Evolutionary conservation across 208 protist species (phyloP), one percentile per base, ranked within the genome.

Genomic region (Tritrichomonas foetus): DNA sequence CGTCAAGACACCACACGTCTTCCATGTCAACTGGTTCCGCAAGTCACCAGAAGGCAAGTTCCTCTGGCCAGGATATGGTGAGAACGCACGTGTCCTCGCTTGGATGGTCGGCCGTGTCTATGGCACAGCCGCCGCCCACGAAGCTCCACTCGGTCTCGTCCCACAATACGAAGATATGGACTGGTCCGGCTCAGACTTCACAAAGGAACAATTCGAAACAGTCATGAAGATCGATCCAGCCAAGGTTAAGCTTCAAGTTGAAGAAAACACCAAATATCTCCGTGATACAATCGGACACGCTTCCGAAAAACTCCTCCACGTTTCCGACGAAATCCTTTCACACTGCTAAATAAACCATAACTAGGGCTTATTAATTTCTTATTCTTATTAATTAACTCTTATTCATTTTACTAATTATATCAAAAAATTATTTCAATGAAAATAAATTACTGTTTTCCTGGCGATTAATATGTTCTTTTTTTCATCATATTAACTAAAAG

Each of bases 21-120:
- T n/a, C n/a, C n/a, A n/a, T n/a, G n/a, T 97, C 55, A 97, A 97
- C 93, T 97, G 97, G 97, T 97, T 97, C 94, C 93, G 94, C 47
- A 89, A 95, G 44, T 74, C 95, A 36, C 20, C 66, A 72, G 33
- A 47, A n/a, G 27, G 53, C 47, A 95, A 95, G 94, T 97, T 97
- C 94, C 64, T 97, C 1, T 97, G 97, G 97, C 96, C 96, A 78
- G 97, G 97, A 27, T 97, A 96, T 93, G 96, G 95, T 50, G 96
- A 97, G 8, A 97, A 97, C 75, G 36, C 74, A 20, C 93, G 95
- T n/a, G n/a, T n/a, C n/a, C n/a, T n/a, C n/a, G n/a, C n/a, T n/a
- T n/a, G n/a, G n/a, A n/a, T n/a, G n/a, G n/a, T n/a, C n/a, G n/a
- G n/a, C n/a, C n/a, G n/a, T n/a, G n/a, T n/a, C n/a, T n/a, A n/a